Evolutionary conservation across 306 rosid genomes (phyloP), one percentile per base, ranked within the genome.

Genomic region (Prunus fruticosa): DNA sequence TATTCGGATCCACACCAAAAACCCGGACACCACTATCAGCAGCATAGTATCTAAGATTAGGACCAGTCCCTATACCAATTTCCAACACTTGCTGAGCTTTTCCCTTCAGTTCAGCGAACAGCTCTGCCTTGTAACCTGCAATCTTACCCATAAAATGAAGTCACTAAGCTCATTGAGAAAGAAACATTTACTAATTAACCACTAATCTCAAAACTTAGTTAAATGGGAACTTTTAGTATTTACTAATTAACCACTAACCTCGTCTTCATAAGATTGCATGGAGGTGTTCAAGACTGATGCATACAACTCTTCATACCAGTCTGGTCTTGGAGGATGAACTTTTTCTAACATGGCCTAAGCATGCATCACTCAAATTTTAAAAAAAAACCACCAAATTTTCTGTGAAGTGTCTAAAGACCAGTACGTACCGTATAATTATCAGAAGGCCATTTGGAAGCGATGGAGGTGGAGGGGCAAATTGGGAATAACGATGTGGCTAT

Each of bases 51-150:
- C 79, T 79, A 69, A 95, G 85, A 76, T 95, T 95, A 28, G 97
- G 93, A 72, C 98, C 97, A 14, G 92, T 79, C 52, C 97, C 98
- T 64, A 92, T 86, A 66, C 97, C 98, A 83, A 95, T 82, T 86
- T 92, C 98, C 86, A 95, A 76, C 50, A 95, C 88, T 86, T 83
- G 85, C 62, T 50, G 84, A 32, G 89, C 89, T 52, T 90, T 89
- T 66, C 94, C 97, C 69, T 82, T 89, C 82, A 95, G 75, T 52
- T 84, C 79, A 27, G 88, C 63, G 63, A 95, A 89, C 45, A 90
- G 78, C 66, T 84, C 81, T 16, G 84, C 64, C 88, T 89, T 95
- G 97, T 85, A 89, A 81, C 46, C 84, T 47, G 96, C 92, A 88
- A 91, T 90, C 98, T 93, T 75, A 72, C 69, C 80, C 78, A 77